Base-by-base conservation (phyloP, 352 stramenopile genomes). In the Phytophthora palmivora region DNA sequence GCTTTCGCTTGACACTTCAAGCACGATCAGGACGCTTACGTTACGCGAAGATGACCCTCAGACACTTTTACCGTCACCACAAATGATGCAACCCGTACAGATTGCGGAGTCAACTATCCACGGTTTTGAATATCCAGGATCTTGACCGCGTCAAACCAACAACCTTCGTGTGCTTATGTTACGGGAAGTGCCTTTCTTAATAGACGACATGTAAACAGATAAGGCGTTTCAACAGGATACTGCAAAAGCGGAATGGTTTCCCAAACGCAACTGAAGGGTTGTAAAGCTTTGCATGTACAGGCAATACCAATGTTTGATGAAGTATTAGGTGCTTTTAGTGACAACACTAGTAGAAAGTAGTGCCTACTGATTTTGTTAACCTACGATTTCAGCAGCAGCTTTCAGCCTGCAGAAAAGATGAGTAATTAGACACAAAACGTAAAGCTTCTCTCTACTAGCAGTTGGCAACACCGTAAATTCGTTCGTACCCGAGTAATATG, bases 401-500 rank as follows among this genome's bases (percentile, higher is more conserved):
- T 82, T 58, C 12, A 79, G 56, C 79, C 79, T 10, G 78, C 15
- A 22, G 10, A 38, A 2, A 2, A 28, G 37, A 9, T 32, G 19
- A 32, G 3, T 34, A 34, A 22, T 36, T 54, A 47, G 49, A 47
- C 5, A 37, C 21, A 28, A 11, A 3, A 3, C 24, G 33, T 28
- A 52, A 12, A 12, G 18, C 44, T 30, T 28, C 24, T 28, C 24
- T 6, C 24, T 28, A 28, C 24, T 28, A 28, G 24, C 24, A 28
- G 24, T 28, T 6, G 24, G 3, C 24, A 28, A 28, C 24, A 36
- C 32, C 28, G 18, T 16, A 7, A 21, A 32, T 38, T 34, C 22
- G 11, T 7, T 34, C 44, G 16, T 24, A 59, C 79, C 79, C 1
- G 82, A 89, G 14, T 91, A 53, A 39, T 88, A 88, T 18, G 84